Evolutionary conservation across 129 eudicot species (phyloP).

Genomic region (Centrapalus pauciflorus): DNA sequence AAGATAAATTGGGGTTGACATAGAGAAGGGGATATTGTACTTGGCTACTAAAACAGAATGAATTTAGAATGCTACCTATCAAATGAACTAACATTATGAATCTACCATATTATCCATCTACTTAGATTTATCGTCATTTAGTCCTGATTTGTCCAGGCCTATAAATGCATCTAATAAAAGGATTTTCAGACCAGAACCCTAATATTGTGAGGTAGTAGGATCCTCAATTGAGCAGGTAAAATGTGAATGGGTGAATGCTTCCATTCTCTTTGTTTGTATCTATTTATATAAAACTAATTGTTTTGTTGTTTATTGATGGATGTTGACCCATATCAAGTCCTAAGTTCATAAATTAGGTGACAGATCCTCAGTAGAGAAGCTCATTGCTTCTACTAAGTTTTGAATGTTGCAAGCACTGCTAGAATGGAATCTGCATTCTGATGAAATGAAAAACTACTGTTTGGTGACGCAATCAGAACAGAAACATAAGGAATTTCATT

Average conservation of each 20-base stretch:
- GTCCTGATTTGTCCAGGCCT: not conserved
- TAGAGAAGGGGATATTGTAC: not conserved
- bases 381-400: not conserved
- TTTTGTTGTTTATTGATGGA: not conserved
- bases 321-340: not conserved
- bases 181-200: not conserved
- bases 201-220: not conserved
- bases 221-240: not conserved
- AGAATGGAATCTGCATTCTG: not conserved
- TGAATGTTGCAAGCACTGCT: not conserved
- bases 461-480: not conserved
- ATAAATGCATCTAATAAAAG: not conserved
- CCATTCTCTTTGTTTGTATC: not conserved
- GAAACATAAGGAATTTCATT: not conserved
- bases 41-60: not conserved
- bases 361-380: not conserved
- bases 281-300: not conserved
- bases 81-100: not conserved
- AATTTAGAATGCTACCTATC: not conserved
- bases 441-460: not conserved
- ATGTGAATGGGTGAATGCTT: not conserved
- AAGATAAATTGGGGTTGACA: not conserved
- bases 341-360: not conserved
- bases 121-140: not conserved
- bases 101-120: not conserved